Conservation (phyloP, 2,329 filamentous ascomycete genomes). For the Fusarium dimerum region DNA sequence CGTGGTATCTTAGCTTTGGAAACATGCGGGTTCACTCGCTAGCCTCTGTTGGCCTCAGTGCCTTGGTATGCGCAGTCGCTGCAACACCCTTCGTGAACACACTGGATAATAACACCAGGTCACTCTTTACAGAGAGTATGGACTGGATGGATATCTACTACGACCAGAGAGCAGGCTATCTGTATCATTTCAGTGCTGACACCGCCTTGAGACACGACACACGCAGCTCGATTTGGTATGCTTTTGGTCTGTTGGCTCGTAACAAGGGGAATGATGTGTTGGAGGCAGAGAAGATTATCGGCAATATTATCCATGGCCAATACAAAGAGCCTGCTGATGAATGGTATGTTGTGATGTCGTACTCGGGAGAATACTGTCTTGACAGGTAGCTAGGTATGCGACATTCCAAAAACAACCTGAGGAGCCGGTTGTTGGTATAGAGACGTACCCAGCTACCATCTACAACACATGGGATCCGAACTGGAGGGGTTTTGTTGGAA, state of each 20-base stretch:
- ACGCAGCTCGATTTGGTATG: slow-evolving; percentile 60
- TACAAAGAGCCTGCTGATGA: slow-evolving; percentile 52
- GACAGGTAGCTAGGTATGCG: slow-evolving; percentile 19
- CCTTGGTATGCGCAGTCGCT: neutral
- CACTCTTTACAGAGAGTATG: slow-evolving; percentile 41
- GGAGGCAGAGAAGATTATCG: slow-evolving; percentile 55
- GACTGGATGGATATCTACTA: slow-evolving; percentile 56
- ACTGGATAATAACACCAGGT: slow-evolving; percentile 10
- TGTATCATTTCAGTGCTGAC: slow-evolving; percentile 49
- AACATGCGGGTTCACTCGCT: slow-evolving; percentile 2
- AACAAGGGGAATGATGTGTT: slow-evolving; percentile 50
- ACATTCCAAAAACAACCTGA: slow-evolving; percentile 58
- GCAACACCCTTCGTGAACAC: slow-evolving; percentile 1
- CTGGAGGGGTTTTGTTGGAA: slow-evolving; percentile 64
- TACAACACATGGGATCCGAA: slow-evolving; percentile 65
- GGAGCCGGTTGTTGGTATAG: slow-evolving; percentile 56
- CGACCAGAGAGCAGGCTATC: slow-evolving; percentile 51
- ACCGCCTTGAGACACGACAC: slow-evolving; percentile 57
- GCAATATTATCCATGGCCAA: slow-evolving; percentile 54
- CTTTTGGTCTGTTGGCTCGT: slow-evolving; percentile 56
- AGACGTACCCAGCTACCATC: slow-evolving; percentile 50
- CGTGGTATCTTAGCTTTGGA: neutral
- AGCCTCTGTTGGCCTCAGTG: neutral
- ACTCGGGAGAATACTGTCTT: neutral
- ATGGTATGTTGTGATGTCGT: slow-evolving; percentile 46